Conservation (phyloP, 495 filamentous ascomycete genomes). For the Podospora sp. region DNA sequence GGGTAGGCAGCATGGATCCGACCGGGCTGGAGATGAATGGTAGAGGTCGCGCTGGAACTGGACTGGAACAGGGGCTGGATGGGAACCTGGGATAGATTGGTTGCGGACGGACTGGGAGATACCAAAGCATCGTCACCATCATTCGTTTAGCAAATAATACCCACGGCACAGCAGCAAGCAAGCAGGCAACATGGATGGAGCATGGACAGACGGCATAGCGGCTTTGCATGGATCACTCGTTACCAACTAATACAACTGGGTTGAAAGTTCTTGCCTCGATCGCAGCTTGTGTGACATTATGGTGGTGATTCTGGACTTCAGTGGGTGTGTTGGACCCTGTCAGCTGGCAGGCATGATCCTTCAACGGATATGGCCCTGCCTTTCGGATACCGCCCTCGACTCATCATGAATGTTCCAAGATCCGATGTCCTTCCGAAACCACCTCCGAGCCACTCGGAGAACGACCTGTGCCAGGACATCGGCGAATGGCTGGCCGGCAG, state of each 20-base stretch:
- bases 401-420: not conserved
- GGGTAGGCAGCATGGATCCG: not conserved
- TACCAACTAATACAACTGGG: not conserved
- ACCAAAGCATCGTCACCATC: constrained; percentile 6
- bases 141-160: not conserved
- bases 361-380: not conserved
- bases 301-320: too few species aligned
- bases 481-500: not conserved
- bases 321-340: not conserved
- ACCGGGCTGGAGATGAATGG: not conserved
- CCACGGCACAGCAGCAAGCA: not conserved
- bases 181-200: constrained; percentile 5
- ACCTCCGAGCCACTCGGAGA: not conserved
- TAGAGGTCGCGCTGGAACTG: not conserved
- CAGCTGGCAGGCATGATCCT: not conserved
- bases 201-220: not conserved
- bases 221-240: constrained; percentile 1
- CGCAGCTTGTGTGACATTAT: too few species aligned
- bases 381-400: not conserved
- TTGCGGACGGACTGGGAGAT: not conserved
- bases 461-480: not conserved
- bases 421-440: not conserved
- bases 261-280: not conserved
- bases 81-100: not conserved
- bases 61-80: not conserved